These are phyloP conservation scores for Sambucus nigra DNA, from an alignment of 129 eudicot genomes.

Conservation along the genomic window DNA sequence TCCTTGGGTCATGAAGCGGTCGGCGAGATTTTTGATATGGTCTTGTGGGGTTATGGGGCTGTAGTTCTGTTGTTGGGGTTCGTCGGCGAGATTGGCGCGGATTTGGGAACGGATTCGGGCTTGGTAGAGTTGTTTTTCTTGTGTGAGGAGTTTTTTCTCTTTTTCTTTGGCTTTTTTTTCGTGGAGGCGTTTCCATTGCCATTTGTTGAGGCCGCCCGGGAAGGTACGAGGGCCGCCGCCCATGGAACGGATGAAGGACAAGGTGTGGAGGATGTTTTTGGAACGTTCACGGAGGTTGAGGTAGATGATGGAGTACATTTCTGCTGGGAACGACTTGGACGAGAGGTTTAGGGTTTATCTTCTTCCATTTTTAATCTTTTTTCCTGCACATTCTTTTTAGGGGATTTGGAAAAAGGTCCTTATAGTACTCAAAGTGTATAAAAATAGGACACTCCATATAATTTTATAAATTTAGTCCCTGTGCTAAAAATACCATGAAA, in stretches of 20 bases:
- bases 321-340: neutral
- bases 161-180: constrained; percentile 88
- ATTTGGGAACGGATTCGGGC: constrained; percentile 81
- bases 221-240: constrained; percentile 96
- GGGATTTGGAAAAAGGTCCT: too few species aligned
- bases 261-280: constrained; percentile 23
- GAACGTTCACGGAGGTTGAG: constrained; percentile 22
- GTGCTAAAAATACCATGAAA: too few species aligned
- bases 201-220: constrained; percentile 90
- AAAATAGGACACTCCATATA: too few species aligned
- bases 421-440: too few species aligned
- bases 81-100: constrained; percentile 41
- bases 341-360: constrained; percentile 25
- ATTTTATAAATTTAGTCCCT: too few species aligned
- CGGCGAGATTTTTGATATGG: constrained; percentile 76
- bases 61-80: constrained; percentile 16
- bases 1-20: constrained; percentile 79
- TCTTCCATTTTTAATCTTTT: too few species aligned
- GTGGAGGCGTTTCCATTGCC: constrained; percentile 98
- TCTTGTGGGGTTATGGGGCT: constrained; percentile 53
- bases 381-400: too few species aligned
- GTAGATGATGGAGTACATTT: constrained; percentile 30
- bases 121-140: constrained; percentile 78
- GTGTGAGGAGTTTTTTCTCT: constrained; percentile 74
- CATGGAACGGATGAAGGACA: constrained; percentile 58